phyloP scores from a whole-genome alignment of 352 stramenopile species.

The Globisporangium uncinulatum region DNA sequence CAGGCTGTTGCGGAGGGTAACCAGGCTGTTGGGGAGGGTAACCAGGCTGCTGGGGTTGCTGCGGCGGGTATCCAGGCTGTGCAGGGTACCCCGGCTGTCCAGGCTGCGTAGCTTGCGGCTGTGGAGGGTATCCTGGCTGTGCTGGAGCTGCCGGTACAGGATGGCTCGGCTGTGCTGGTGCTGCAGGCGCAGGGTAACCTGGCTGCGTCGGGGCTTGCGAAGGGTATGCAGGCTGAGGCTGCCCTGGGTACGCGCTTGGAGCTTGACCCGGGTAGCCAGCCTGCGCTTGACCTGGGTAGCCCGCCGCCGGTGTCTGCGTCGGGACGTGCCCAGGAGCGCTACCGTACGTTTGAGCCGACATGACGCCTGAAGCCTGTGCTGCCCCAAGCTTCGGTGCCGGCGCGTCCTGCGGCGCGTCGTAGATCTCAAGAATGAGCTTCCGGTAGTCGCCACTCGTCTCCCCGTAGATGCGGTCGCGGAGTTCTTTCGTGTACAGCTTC shows the following conservation, averaged over 20 bases:
- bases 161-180: constrained; percentile 11
- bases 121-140: constrained; percentile 20
- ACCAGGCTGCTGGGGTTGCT: no score
- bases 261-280: constrained; percentile 8
- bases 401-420: constrained; percentile 57
- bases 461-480: constrained; percentile 50
- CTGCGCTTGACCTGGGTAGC: constrained; percentile 21
- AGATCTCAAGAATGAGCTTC: constrained; percentile 55
- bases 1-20: constrained; percentile 20
- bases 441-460: constrained; percentile 63
- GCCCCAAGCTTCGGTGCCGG: constrained; percentile 7
- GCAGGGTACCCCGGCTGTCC: constrained; percentile 16
- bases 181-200: constrained; percentile 17
- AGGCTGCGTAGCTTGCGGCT: constrained; percentile 5
- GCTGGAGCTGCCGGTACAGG: constrained; percentile 6
- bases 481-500: constrained; percentile 45
- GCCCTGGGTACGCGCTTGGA: constrained; percentile 15
- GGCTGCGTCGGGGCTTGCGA: constrained; percentile 4
- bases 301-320: background rate
- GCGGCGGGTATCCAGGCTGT: constrained; percentile 16
- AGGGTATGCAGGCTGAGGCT: constrained; percentile 11
- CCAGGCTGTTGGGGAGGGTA: constrained; percentile 15
- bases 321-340: constrained; percentile 4
- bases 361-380: constrained; percentile 7
- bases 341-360: constrained; percentile 11